Conservation (phyloP, 306 rosid genomes). For the Hippophae gyantsensis region DNA sequence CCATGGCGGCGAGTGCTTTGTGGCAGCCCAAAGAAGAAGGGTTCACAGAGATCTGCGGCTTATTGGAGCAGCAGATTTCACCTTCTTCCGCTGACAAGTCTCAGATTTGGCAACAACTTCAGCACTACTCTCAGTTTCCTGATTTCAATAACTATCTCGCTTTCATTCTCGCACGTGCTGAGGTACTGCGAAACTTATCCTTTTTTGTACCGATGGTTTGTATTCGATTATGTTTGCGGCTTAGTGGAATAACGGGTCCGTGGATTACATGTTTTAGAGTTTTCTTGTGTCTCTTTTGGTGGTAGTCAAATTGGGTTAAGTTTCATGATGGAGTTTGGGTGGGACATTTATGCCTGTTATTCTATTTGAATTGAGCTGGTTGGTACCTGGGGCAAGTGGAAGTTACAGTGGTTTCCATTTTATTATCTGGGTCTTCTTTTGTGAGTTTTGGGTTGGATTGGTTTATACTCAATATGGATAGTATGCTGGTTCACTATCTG, state of each 20-base stretch:
- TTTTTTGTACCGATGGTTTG: background rate
- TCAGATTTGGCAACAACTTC: constrained; percentile 97
- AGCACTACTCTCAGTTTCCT: constrained; percentile 80
- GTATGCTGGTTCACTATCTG: too few relatives aligned
- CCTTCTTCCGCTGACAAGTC: constrained; percentile 84
- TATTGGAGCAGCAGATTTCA: constrained; percentile 95
- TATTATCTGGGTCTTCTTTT: too few relatives aligned
- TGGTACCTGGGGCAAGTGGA: too few relatives aligned
- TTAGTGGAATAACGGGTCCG: constrained; percentile 10
- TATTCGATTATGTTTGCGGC: background rate
- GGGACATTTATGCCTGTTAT: too few relatives aligned
- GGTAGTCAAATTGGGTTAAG: too few relatives aligned
- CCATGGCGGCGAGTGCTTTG: constrained; percentile 57
- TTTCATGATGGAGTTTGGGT: too few relatives aligned
- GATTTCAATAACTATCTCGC: constrained; percentile 94
- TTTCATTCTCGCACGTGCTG: constrained; percentile 83
- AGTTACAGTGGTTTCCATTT: too few relatives aligned
- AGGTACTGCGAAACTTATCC: constrained; percentile 34
- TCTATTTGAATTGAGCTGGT: too few relatives aligned
- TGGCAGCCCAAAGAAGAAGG: constrained; percentile 98
- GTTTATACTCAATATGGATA: too few relatives aligned
- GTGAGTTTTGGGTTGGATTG: too few relatives aligned
- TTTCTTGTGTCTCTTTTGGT: too few relatives aligned
- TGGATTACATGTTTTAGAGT: constrained; percentile 3
- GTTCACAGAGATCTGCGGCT: constrained; percentile 81